These are phyloP conservation scores for Gnomoniopsis smithogilvyi DNA, from an alignment of 2,329 filamentous ascomycete genomes.

Conservation along the genomic window DNA sequence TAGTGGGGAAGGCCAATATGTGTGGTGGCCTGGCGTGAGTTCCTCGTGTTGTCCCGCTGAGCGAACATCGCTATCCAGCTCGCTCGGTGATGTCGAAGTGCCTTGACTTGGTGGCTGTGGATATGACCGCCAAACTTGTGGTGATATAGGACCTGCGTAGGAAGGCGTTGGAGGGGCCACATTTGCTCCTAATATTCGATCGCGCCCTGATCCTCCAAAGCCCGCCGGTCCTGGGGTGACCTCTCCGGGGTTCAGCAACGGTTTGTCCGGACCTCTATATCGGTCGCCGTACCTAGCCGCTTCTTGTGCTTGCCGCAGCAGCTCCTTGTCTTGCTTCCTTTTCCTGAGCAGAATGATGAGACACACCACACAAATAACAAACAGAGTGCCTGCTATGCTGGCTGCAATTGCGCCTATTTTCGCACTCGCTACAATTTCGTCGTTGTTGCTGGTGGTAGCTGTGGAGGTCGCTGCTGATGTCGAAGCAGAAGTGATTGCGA, in stretches of 20 bases:
- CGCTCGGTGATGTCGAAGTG: slow-evolving; percentile 1
- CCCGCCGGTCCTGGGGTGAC: slow-evolving; percentile 1
- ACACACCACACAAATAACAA: slow-evolving; percentile 4
- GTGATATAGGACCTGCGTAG: not conserved
- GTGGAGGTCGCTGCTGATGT: not conserved
- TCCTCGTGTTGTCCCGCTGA: not conserved
- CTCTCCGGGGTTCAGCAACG: slow-evolving; percentile 4
- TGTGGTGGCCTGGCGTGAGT: not conserved
- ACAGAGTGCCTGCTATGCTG: slow-evolving; percentile 8
- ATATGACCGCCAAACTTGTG: slow-evolving; percentile 1
- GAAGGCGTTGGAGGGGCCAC: slow-evolving; percentile 1
- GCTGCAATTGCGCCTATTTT: slow-evolving; percentile 11
- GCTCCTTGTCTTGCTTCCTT: slow-evolving; percentile 5
- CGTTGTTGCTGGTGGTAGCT: too few species aligned
- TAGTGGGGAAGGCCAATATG: slow-evolving; percentile 8
- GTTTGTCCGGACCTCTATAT: not conserved
- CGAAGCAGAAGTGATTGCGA: not conserved
- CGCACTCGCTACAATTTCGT: not conserved
- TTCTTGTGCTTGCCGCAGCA: slow-evolving; percentile 4
- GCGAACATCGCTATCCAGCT: slow-evolving; percentile 1
- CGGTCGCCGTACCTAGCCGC: not conserved
- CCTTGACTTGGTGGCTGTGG: not conserved
- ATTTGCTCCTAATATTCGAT: slow-evolving; percentile 1
- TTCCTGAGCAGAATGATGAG: slow-evolving; percentile 12
- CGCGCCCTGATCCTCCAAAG: not conserved